Percentiles rank a stretch among this genome's conserved stretches.
Conservation (phyloP, 257 asterid genomes). For the Solanum clarkiae region DNA sequence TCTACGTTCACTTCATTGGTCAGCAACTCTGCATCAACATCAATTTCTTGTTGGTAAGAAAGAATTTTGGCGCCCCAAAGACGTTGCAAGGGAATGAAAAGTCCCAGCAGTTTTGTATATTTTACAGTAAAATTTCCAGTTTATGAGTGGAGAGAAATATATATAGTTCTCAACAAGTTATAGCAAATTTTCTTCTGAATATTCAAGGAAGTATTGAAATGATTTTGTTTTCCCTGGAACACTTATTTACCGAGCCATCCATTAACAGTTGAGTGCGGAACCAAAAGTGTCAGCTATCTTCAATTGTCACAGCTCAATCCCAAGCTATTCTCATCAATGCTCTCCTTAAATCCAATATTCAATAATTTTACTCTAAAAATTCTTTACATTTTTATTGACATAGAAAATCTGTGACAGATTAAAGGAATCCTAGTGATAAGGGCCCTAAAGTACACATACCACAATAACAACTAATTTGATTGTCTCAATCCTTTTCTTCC, state of each 20-base stretch:
- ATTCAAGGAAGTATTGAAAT: not conserved
- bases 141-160: not conserved
- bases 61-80: slow-evolving; percentile 71
- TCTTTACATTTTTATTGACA: not conserved
- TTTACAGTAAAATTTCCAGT: not conserved
- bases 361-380: not conserved
- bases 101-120: not conserved
- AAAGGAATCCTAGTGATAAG: not conserved
- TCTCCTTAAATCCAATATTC: not conserved
- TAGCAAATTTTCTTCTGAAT: not conserved
- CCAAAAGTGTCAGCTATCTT: not conserved
- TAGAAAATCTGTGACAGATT: not conserved
- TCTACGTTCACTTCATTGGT: slow-evolving; percentile 75
- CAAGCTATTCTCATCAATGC: not conserved
- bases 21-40: slow-evolving; percentile 43
- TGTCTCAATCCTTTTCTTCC: not conserved
- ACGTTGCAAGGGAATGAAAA: slow-evolving; percentile 9
- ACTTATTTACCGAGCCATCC: not conserved
- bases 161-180: not conserved
- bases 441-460: not conserved
- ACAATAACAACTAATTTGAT: not conserved
- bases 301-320: not conserved
- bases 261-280: not conserved
- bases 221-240: not conserved
- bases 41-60: slow-evolving; percentile 82